A percentile compares a stretch with the other conserved stretches of the same genome.
Evolutionary conservation across 2,329 filamentous ascomycete species (phyloP).

Genomic region (Alternaria hordeiaustralica): DNA sequence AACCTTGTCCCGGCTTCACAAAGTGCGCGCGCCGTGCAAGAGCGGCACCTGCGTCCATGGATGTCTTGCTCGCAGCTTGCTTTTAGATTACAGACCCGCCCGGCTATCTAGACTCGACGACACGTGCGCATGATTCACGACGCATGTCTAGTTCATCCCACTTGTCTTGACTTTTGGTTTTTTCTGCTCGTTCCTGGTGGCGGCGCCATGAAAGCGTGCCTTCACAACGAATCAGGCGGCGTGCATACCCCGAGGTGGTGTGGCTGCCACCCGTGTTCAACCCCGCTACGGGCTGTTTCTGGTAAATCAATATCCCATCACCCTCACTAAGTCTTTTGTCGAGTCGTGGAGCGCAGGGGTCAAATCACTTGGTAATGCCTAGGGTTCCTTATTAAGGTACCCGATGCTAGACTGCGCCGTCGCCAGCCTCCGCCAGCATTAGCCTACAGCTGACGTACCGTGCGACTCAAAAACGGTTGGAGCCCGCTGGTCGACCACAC

Average conservation of each 20-base stretch:
- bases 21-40: not conserved
- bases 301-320: constrained; percentile 17
- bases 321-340: constrained; percentile 8
- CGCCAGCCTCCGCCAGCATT: constrained; percentile 25
- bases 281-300: constrained; percentile 4
- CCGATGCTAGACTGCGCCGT: constrained; percentile 16
- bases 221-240: constrained; percentile 13
- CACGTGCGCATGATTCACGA: constrained; percentile 9
- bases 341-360: constrained; percentile 17
- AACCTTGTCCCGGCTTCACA: constrained; percentile 2
- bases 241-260: not conserved
- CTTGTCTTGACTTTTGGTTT: constrained; percentile 3
- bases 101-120: not conserved
- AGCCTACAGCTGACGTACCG: constrained; percentile 33
- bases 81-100: constrained; percentile 6
- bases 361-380: constrained; percentile 11
- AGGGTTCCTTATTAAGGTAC: constrained; percentile 34
- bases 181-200: constrained; percentile 17
- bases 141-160: not conserved
- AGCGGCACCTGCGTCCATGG: not conserved
- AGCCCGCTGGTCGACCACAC: constrained; percentile 27
- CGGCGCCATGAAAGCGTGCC: not conserved
- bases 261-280: constrained; percentile 5
- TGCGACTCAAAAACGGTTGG: constrained; percentile 28
- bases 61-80: not conserved